phyloP scores from a whole-genome alignment of 371 early-diverging fungal genomes.

The Mucor sp. region DNA sequence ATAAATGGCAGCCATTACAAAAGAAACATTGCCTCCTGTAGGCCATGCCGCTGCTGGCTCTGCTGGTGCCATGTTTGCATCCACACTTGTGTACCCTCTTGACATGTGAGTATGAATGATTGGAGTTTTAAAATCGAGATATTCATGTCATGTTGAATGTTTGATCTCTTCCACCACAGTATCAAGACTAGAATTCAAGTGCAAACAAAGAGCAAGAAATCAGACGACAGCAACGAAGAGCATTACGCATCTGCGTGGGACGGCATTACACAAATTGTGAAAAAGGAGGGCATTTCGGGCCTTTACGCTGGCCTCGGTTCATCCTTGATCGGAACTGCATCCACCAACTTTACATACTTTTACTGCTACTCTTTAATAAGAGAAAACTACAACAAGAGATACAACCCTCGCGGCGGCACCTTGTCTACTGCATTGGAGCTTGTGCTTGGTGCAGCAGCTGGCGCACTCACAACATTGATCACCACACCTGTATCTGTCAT shows the following conservation, averaged over 20 bases:
- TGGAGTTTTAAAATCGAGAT: background rate
- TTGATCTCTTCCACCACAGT: constrained; percentile 37
- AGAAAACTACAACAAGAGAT: constrained; percentile 51
- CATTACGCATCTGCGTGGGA: constrained; percentile 74
- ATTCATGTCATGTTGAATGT: background rate
- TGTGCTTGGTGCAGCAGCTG: constrained; percentile 90
- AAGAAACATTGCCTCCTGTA: constrained; percentile 75
- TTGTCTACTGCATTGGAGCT: constrained; percentile 77
- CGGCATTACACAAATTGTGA: constrained; percentile 81
- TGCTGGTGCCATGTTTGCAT: constrained; percentile 89
- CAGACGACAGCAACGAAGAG: constrained; percentile 31
- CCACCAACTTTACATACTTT: constrained; percentile 93
- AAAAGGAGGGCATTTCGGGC: constrained; percentile 86
- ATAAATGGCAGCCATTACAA: constrained; percentile 46
- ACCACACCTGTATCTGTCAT: constrained; percentile 91
- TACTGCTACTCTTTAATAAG: constrained; percentile 89
- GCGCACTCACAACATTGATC: constrained; percentile 86
- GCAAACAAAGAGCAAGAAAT: constrained; percentile 57
- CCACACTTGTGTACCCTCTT: constrained; percentile 89
- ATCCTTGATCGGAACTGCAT: constrained; percentile 86
- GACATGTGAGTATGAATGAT: constrained; percentile 77
- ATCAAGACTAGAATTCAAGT: constrained; percentile 95
- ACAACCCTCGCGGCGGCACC: constrained; percentile 30
- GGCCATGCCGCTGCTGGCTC: constrained; percentile 94
- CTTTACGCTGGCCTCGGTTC: constrained; percentile 91